These are phyloP conservation scores for Daldinia childiae DNA, from an alignment of 495 filamentous ascomycete genomes.

Conservation along the genomic window DNA sequence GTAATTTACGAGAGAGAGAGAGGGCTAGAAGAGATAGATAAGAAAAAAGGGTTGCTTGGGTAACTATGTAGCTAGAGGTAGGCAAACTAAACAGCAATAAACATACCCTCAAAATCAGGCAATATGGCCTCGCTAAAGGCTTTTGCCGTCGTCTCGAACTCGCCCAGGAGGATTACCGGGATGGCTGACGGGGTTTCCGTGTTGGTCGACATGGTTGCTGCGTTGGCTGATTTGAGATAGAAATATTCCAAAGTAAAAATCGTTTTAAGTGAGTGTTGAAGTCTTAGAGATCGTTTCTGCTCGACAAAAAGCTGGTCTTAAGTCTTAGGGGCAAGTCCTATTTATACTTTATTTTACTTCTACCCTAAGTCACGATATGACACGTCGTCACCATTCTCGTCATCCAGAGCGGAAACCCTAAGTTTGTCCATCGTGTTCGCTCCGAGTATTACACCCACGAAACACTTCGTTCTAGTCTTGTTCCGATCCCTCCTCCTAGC, in stretches of 20 bases:
- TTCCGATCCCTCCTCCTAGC: neutral
- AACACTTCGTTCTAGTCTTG: neutral
- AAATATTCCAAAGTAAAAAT: neutral
- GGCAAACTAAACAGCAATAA: neutral
- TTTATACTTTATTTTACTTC: slow-evolving; percentile 21
- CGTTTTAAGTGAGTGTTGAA: neutral
- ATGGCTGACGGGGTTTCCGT: slow-evolving; percentile 23
- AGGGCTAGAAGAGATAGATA: too few relatives aligned
- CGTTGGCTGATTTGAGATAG: neutral
- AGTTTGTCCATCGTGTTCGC: neutral
- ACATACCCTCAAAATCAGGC: slow-evolving; percentile 33
- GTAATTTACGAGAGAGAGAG: too few relatives aligned
- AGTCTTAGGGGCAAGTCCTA: neutral
- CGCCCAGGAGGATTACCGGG: slow-evolving; percentile 29
- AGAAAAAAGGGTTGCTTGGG: too few relatives aligned
- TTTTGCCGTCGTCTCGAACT: slow-evolving; percentile 25
- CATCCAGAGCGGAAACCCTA: neutral
- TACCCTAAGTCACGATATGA: neutral
- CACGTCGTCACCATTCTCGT: slow-evolving; percentile 1
- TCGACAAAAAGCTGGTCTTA: neutral
- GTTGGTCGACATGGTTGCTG: slow-evolving; percentile 26
- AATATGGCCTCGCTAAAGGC: slow-evolving; percentile 31
- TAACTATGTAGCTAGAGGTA: neutral
- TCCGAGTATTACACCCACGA: neutral
- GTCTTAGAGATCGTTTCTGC: neutral